Base-by-base conservation (phyloP, 176 grass and related monocot species). In the Phragmites australis region DNA sequence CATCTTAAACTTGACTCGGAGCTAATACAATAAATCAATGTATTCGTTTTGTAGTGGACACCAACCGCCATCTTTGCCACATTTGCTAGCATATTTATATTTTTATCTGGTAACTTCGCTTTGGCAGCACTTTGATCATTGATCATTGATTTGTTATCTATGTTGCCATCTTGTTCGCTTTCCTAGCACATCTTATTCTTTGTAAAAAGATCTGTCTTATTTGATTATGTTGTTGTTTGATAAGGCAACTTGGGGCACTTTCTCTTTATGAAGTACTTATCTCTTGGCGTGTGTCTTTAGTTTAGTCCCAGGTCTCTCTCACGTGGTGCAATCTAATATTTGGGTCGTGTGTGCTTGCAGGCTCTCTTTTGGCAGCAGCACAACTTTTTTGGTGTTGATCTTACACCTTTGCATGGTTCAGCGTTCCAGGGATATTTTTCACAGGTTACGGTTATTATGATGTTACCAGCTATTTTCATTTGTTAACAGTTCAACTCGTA, bases 341-440 rank as follows among this genome's bases (percentile, higher is more conserved):
- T 40, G 34, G 31, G 19, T 84, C 81, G 56, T 78, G 14, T 80
- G 42, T 70, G n/a, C 48, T 57, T 87, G 40, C 82, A 99, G 97
- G 90, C 92, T 49, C 89, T 99, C 25, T 99, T 99, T 83, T 99
- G 97, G 97, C 97, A 99, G 80, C 97, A 99, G 78, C 88, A 93
- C 51, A 99, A 99, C 82, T 99, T 90, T 91, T 99, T 89, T 86
- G 90, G 93, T 86, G 97, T 99, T 76, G 97, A 99, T 93, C 92
- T 99, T 85, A 93, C 86, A 57, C 93, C 97, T 55, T 89, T 99
- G 76, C 81, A 99, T 60, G 72, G 82, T 39, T 96, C 93, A 42
- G 97, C 97, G 27, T 99, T 93, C 55, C 88, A 99, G 43, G 97
- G 97, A 86, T 99, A 99, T 86, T 99, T 99, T 86, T 99, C 96